Conservation (phyloP, 2,329 filamentous ascomycete genomes). For the Penicillium sp. region DNA sequence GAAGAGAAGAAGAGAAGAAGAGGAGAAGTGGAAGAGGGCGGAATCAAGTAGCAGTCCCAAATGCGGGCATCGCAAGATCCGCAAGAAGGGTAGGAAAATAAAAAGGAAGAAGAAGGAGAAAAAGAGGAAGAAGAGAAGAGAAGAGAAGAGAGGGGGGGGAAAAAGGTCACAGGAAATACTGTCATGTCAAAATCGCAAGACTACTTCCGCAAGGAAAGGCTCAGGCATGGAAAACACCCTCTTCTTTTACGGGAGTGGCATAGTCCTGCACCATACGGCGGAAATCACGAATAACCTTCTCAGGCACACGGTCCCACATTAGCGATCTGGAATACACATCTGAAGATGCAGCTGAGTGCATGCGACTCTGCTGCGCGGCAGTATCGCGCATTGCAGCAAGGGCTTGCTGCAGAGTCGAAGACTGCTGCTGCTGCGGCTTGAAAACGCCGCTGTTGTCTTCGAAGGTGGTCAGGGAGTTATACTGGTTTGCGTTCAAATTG, state of each 20-base stretch:
- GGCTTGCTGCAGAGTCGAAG: slow-evolving; percentile 56
- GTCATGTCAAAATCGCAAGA: background rate
- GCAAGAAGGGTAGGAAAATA: slow-evolving; percentile 2
- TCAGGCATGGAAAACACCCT: slow-evolving; percentile 23
- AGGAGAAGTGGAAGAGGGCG: background rate
- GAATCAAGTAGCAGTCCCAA: background rate
- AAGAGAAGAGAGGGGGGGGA: background rate
- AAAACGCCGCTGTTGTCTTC: slow-evolving; percentile 49
- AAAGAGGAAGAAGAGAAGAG: background rate
- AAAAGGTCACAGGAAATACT: background rate
- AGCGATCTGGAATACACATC: slow-evolving; percentile 92
- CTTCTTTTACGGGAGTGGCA: slow-evolving; percentile 37
- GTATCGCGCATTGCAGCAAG: slow-evolving; percentile 73
- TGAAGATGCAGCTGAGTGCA: slow-evolving; percentile 53
- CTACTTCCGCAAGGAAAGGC: background rate
- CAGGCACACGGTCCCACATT: slow-evolving; percentile 90
- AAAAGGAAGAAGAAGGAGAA: background rate
- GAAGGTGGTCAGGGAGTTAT: slow-evolving; percentile 77
- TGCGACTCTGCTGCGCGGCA: slow-evolving; percentile 59
- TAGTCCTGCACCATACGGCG: slow-evolving; percentile 83
- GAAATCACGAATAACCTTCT: slow-evolving; percentile 89
- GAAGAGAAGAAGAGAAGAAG: background rate
- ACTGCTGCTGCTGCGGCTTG: slow-evolving; percentile 43
- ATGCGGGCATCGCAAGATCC: background rate
- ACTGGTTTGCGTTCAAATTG: slow-evolving; percentile 79